Conservation (phyloP, 768 basidiomycete species). For the Boletus fagicola region DNA sequence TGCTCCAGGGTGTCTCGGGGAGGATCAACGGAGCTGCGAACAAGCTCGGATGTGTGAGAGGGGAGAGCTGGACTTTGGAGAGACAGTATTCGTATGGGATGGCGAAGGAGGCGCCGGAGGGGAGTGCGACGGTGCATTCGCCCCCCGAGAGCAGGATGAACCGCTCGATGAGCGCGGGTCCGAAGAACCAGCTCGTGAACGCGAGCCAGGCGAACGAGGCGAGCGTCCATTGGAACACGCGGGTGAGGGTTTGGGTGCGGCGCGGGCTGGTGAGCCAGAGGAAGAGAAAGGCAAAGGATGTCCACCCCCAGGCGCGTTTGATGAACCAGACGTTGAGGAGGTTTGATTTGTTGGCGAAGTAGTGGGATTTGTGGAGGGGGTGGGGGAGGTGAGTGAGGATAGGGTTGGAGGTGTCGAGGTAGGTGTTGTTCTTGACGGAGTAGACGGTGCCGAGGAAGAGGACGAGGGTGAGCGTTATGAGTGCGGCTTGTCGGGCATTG, state of each 20-base stretch:
- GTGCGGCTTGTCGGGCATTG: slow-evolving; percentile 31
- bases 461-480: slow-evolving; percentile 44
- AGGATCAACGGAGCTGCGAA: slow-evolving; percentile 46
- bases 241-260: slow-evolving; percentile 37
- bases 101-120: slow-evolving; percentile 49
- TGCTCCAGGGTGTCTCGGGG: slow-evolving; percentile 43
- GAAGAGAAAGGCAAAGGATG: slow-evolving; percentile 61
- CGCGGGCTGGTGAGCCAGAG: slow-evolving; percentile 58
- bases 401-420: slow-evolving; percentile 84
- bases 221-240: slow-evolving; percentile 52
- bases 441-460: slow-evolving; percentile 62
- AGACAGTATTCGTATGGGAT: slow-evolving; percentile 62
- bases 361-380: slow-evolving; percentile 57
- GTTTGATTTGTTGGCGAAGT: slow-evolving; percentile 82
- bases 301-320: slow-evolving; percentile 93
- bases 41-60: slow-evolving; percentile 58
- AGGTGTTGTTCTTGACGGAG: slow-evolving; percentile 62
- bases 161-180: slow-evolving; percentile 72
- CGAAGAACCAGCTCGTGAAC: slow-evolving; percentile 88
- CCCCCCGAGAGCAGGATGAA: slow-evolving; percentile 67
- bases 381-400: slow-evolving; percentile 67
- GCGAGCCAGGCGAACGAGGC: slow-evolving; percentile 68
- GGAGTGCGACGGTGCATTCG: slow-evolving; percentile 68
- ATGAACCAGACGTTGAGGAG: slow-evolving; percentile 82
- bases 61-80: slow-evolving; percentile 49